phyloP scores from a whole-genome alignment of 306 rosid species.

The Cucumis cinereus region DNA sequence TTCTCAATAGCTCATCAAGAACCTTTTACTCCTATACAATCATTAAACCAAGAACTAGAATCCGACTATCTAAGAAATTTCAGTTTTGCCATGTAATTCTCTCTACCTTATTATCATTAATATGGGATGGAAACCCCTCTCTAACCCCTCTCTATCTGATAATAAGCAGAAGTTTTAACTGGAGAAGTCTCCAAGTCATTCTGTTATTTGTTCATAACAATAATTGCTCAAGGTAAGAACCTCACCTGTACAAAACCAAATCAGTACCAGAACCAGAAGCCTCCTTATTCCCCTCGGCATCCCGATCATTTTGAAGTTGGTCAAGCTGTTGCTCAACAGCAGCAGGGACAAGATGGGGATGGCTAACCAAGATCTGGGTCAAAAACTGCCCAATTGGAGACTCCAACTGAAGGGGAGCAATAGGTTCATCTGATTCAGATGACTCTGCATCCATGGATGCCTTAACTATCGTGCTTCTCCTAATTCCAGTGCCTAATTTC shows the following conservation, averaged over 20 bases:
- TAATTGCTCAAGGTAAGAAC: neutral
- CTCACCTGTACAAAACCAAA: conserved; percentile 69
- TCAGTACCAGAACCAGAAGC: conserved; percentile 56
- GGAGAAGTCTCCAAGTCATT: neutral
- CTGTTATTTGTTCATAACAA: neutral
- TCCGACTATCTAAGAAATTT: neutral
- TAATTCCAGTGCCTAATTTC: conserved; percentile 24
- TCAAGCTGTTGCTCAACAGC: conserved; percentile 89
- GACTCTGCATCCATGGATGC: conserved; percentile 36
- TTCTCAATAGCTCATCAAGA: neutral
- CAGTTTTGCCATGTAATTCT: neutral
- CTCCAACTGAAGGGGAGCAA: conserved; percentile 84
- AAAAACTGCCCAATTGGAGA: conserved; percentile 89
- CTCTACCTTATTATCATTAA: neutral
- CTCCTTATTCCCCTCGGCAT: conserved; percentile 45
- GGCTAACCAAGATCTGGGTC: conserved; percentile 61
- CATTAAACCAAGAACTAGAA: neutral
- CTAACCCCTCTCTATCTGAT: neutral
- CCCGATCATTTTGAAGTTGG: conserved; percentile 81
- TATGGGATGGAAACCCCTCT: neutral
- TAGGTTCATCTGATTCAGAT: conserved; percentile 25
- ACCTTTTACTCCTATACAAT: neutral
- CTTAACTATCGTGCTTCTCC: conserved; percentile 36
- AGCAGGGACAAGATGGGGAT: conserved; percentile 94
- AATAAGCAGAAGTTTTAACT: neutral